Conservation (phyloP, 2,329 filamentous ascomycete species). For the Zalaria obscura region DNA sequence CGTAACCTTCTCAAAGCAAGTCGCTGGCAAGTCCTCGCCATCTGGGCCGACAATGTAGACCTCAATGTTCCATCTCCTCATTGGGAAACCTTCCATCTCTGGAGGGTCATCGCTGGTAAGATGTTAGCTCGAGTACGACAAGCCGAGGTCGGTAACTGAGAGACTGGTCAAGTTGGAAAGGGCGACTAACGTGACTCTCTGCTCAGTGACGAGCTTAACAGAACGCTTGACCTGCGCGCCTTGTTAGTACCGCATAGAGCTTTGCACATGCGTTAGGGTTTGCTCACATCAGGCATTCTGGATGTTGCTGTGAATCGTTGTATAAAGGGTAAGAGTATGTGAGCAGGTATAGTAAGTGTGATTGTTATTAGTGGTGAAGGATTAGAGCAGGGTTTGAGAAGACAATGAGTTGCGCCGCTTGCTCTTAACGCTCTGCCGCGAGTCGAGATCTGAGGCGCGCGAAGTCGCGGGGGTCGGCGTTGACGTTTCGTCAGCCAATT, state of each 20-base stretch:
- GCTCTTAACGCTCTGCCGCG: too few relatives aligned
- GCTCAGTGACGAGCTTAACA: constrained; percentile 86
- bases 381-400: too few relatives aligned
- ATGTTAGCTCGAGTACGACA: constrained; percentile 4
- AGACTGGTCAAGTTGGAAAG: too few relatives aligned
- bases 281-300: constrained; percentile 24
- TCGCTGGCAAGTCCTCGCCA: constrained; percentile 70
- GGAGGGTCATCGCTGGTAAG: constrained; percentile 57
- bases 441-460: too few relatives aligned
- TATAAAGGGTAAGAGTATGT: too few relatives aligned
- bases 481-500: too few relatives aligned
- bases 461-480: too few relatives aligned
- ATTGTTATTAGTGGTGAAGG: too few relatives aligned
- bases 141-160: too few relatives aligned
- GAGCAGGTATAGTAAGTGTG: too few relatives aligned
- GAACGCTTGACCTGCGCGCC: constrained; percentile 57
- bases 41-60: constrained; percentile 74
- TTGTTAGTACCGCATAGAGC: constrained; percentile 3
- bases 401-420: too few relatives aligned
- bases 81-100: constrained; percentile 74
- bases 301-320: neutral
- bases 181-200: constrained; percentile 64
- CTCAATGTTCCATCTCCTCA: constrained; percentile 83
- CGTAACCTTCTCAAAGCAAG: constrained; percentile 77
- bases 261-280: neutral